These are phyloP conservation scores for Amanita rubescens DNA, from an alignment of 768 basidiomycete genomes.

Conservation along the genomic window DNA sequence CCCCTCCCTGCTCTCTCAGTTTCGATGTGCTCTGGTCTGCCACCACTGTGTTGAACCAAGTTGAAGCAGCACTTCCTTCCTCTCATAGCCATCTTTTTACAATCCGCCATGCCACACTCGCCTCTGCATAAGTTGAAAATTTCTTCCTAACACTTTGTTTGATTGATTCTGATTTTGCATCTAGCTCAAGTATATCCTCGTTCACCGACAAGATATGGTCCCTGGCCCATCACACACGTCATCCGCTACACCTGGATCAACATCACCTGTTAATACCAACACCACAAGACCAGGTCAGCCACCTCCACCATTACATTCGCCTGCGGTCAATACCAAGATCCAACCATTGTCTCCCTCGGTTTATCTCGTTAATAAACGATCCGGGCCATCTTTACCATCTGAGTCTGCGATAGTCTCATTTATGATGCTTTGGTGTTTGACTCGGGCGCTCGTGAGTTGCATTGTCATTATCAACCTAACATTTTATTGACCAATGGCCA, in stretches of 20 bases:
- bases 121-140: neutral
- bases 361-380: neutral
- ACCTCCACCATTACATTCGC: neutral
- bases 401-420: neutral
- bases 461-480: too few species aligned
- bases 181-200: slow-evolving; percentile 4
- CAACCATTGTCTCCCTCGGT: neutral
- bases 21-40: slow-evolving; percentile 21
- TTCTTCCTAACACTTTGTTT: neutral
- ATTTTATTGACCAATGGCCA: too few species aligned
- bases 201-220: slow-evolving; percentile 23
- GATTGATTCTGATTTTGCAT: neutral
- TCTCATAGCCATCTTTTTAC: neutral
- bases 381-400: neutral
- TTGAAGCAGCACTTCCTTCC: slow-evolving; percentile 9
- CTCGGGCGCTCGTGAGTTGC: too few species aligned
- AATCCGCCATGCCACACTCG: neutral
- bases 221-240: slow-evolving; percentile 8
- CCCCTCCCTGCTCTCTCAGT: too few species aligned
- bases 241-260: slow-evolving; percentile 1
- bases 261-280: slow-evolving; percentile 4
- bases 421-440: too few species aligned
- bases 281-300: neutral
- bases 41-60: slow-evolving; percentile 30
- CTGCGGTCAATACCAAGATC: neutral